phyloP scores from a whole-genome alignment of 495 filamentous ascomycete species.

The Cercophora samala region DNA sequence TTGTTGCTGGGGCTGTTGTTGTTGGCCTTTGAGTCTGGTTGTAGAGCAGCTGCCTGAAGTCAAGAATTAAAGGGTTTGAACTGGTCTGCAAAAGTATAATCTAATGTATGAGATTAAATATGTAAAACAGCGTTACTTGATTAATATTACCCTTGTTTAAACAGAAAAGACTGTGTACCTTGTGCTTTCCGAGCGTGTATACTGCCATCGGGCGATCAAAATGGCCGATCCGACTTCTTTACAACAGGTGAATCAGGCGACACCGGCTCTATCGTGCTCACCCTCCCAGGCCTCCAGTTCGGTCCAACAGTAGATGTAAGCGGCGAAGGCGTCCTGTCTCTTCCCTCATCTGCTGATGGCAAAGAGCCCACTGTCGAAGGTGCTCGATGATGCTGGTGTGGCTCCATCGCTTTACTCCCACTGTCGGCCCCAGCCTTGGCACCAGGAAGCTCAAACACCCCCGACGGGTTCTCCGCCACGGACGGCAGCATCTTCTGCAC shows the following conservation, averaged over 20 bases:
- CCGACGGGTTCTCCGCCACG: conserved; percentile 14
- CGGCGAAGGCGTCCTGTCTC: background rate
- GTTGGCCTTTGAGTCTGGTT: background rate
- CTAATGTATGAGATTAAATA: too few relatives aligned
- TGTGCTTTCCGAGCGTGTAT: background rate
- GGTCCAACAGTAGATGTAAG: background rate
- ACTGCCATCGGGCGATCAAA: background rate
- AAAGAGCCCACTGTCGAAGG: background rate
- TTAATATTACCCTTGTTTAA: too few relatives aligned
- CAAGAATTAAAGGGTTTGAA: too few relatives aligned
- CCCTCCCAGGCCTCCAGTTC: conserved; percentile 2
- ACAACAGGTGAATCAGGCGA: background rate
- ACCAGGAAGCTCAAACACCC: conserved; percentile 19
- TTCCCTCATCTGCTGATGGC: background rate
- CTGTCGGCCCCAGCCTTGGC: background rate
- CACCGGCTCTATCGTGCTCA: background rate
- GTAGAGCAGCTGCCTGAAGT: too few relatives aligned
- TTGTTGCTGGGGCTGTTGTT: background rate
- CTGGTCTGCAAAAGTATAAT: too few relatives aligned
- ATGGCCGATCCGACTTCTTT: background rate
- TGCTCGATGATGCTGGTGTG: background rate
- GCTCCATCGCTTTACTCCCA: background rate
- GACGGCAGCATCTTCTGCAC: conserved; percentile 11
- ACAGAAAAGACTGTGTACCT: too few relatives aligned
- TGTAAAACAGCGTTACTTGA: too few relatives aligned